Evolutionary conservation across 1,284 basidiomycete genomes (phyloP), one percentile per base, ranked within the genome.

Genomic region (Moesziomyces sp.): DNA sequence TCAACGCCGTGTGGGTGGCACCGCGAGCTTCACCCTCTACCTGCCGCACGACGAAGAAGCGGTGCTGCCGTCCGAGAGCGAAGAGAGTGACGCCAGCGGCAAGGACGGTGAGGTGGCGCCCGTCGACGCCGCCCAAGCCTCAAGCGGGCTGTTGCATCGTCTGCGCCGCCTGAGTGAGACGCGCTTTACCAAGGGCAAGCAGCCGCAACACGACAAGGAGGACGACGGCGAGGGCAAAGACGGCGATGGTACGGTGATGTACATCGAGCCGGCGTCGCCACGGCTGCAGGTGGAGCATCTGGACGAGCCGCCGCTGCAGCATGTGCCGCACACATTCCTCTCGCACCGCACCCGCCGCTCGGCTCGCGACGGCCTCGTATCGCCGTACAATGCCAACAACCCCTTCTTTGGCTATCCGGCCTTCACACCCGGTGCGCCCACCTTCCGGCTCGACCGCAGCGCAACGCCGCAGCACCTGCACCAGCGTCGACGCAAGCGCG

Each of bases 351-450:
- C 78, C 3, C 74, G 73, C 19, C 71, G 74, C 18, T 77, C 73
- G 14, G 60, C 58, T 3, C 65, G 77, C 46, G 78, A 79, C 46
- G 80, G 79, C 14, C 64, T 72, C 19, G 81, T 83, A 21, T 79
- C 78, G 19, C 85, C 85, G 6, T 85, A 85, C 81, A 85, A 85
- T 62, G 62, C 76, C 48, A 77, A 88, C 52, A 93, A 93, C 75
- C 92, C 92, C 0, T 93, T 91, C 85, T 93, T 89, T 76, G 92
- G 92, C n/a, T 94, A 94, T 83, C 91, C 93, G 0, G 85, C 86
- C 49, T 79, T 73, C 65, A 63, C 68, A 21, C 63, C 60, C n/a
- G 8, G 33, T 10, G 5, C 55, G 0, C 30, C 56, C 5, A 69
- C 52, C 2, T 72, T 72, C 49, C 44, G 56, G 0, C 58, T 74